Evolutionary conservation across 148 eudicot species (phyloP), one percentile per base, ranked within the genome.

Genomic region (Nyssa sinensis): DNA sequence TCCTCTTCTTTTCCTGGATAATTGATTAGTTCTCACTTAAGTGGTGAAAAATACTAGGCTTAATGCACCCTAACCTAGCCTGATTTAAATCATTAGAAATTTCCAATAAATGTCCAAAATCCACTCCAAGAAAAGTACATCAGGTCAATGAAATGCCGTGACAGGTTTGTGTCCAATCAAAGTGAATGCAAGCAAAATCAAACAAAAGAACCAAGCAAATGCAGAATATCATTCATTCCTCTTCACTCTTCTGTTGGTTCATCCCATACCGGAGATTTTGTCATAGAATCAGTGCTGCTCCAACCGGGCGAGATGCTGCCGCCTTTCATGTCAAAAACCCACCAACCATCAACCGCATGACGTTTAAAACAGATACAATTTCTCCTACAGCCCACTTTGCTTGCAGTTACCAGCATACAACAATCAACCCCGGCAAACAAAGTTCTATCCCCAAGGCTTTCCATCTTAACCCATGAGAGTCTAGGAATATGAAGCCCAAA

Each of bases 401-500:
- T 77, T 47, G 81, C 71, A 66, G 30, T 35, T 5, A 74, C 79
- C 12, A 53, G 10, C 71, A 67, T 74, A 59, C 86, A 74, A 63
- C 77, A 51, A 33, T 74, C 53, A 27, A n/a, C 41, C 71, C 78
- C 78, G 24, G 59, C 64, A 64, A 84, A 65, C 35, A 81, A 30
- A 23, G 72, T 24, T 6, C 72, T 75, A 21, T 84, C 84, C 7
- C 81, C 80, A 27, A 84, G 60, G 7, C 57, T 69, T 41, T 77
- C 72, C 71, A 80, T 33, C 64, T 75, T 84, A 11, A 62, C 76
- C 86, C 86, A 80, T 39, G 71, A 70, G 1, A 77, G 74, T 7
- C 37, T 63, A 13, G 12, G 27, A 55, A 74, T 21, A 4, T 71
- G 34, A 39, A 80, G 81, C 57, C 59, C 5, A 35, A 59, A 66